Conservation (phyloP, 441 rosid species). For the Brassica balearica region DNA sequence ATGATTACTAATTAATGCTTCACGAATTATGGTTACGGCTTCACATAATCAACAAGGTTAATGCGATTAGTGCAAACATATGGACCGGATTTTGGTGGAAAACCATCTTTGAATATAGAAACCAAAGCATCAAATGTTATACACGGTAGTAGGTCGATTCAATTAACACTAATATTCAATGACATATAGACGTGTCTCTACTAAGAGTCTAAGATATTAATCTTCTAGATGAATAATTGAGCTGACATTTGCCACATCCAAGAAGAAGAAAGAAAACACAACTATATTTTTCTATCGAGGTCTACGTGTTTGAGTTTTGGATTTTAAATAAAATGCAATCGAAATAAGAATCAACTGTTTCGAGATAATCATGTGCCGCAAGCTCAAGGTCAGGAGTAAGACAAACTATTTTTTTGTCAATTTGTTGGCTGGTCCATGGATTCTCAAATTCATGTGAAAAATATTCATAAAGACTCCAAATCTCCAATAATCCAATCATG, state of each 20-base stretch:
- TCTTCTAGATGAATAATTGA: constrained; percentile 42
- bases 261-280: constrained; percentile 27
- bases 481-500: constrained; percentile 15
- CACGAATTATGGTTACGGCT: constrained; percentile 6
- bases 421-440: constrained; percentile 37
- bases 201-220: constrained; percentile 7
- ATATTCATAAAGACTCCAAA: constrained; percentile 9
- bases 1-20: too few relatives aligned
- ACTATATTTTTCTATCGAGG: constrained; percentile 1
- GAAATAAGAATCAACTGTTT: constrained; percentile 27
- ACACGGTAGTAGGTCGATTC: constrained; percentile 26
- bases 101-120: constrained; percentile 15
- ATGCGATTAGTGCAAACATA: constrained; percentile 10
- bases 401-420: constrained; percentile 37
- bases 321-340: constrained; percentile 19
- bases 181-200: constrained; percentile 7
- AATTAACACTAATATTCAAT: constrained; percentile 21
- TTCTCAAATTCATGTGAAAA: background rate
- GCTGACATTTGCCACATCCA: constrained; percentile 31
- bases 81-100: constrained; percentile 36
- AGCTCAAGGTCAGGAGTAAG: constrained; percentile 31
- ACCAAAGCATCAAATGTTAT: background rate
- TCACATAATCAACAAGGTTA: background rate
- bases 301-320: constrained; percentile 34
- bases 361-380: constrained; percentile 36